A percentile compares a stretch with the other conserved stretches of the same genome.
phyloP scores from a whole-genome alignment of 2,329 filamentous ascomycete species.

The Sporothrix protearum region DNA sequence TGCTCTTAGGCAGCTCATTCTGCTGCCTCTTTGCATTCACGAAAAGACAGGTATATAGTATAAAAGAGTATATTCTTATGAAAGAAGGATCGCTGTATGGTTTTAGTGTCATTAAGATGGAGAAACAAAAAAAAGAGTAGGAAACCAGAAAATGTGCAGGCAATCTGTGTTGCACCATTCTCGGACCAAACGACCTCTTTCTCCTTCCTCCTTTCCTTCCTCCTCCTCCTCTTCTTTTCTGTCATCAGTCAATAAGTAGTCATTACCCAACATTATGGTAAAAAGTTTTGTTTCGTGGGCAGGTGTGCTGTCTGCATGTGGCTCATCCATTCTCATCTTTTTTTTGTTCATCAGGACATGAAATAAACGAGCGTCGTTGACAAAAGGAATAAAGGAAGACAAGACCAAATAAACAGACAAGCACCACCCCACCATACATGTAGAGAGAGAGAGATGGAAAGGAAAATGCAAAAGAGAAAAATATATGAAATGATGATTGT shows the following conservation, averaged over 20 bases:
- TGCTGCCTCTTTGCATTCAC: too few relatives aligned
- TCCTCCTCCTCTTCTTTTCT: not conserved
- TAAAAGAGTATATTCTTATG: constrained; percentile 5
- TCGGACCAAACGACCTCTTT: not conserved
- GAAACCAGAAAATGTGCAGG: not conserved
- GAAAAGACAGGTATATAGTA: constrained; percentile 6
- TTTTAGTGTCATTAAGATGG: not conserved
- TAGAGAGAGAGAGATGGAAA: not conserved
- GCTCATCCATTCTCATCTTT: not conserved
- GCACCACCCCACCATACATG: not conserved
- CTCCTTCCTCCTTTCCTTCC: not conserved
- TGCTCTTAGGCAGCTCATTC: not conserved
- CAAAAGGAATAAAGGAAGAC: not conserved
- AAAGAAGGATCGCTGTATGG: not conserved
- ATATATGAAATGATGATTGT: not conserved
- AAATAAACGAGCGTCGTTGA: not conserved
- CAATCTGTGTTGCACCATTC: not conserved
- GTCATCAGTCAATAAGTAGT: constrained; percentile 17
- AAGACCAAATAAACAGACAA: not conserved
- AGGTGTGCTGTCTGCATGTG: constrained; percentile 3
- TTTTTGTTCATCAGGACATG: not conserved
- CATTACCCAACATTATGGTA: constrained; percentile 11
- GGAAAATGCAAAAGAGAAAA: too few relatives aligned
- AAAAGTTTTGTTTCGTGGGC: not conserved
- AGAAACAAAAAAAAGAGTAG: not conserved